Evolutionary conservation across 1,284 basidiomycete genomes (phyloP), one percentile per base, ranked within the genome.

Genomic region (Exobasidium cylindrosporum): DNA sequence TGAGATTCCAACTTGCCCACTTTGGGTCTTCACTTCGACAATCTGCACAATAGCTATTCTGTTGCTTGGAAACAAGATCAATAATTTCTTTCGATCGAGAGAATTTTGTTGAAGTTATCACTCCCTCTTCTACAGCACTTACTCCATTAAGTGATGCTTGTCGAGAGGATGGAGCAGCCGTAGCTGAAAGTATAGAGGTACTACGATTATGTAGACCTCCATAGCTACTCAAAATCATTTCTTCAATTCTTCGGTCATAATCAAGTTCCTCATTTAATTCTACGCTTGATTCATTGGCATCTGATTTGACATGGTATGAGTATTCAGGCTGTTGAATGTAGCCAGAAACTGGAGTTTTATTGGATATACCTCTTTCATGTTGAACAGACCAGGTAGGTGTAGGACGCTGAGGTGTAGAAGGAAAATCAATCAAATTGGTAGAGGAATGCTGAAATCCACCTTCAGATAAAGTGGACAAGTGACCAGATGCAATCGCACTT

Each of bases 21-120:
- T 70, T 81, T 1, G 84, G 83, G 17, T 77, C 72, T 14, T 70
- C 67, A 13, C 73, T 77, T 1, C 77, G 76, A 66, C 83, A 84
- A 70, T 84, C 83, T 5, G 83, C 83, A 60, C 83, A 84, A 6
- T 49, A 65, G 17, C 64, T 61, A 61, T 84, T 84, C 50, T 74
- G 76, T 0, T 78, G 72, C 52, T 69, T 32, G 30, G 76, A 75
- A 23, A 80, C 79, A 7, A 83, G 73, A 29, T 63, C 59, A 32
- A 74, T 72, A 30, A 83, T 65, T 62, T 79, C 73, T 29, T 29
- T 30, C 2, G 57, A 32, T 45, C 57, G 17, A 24, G 47, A 5
- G 26, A 24, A 50, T 13, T 50, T 50, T 13, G 13, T 50, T 4
- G 47, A 50, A 3, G 46, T 10, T 21, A 4, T 13, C 26, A 13